Evolutionary conservation across 2,329 filamentous ascomycete species (phyloP).

Genomic region (Fusarium sp.): DNA sequence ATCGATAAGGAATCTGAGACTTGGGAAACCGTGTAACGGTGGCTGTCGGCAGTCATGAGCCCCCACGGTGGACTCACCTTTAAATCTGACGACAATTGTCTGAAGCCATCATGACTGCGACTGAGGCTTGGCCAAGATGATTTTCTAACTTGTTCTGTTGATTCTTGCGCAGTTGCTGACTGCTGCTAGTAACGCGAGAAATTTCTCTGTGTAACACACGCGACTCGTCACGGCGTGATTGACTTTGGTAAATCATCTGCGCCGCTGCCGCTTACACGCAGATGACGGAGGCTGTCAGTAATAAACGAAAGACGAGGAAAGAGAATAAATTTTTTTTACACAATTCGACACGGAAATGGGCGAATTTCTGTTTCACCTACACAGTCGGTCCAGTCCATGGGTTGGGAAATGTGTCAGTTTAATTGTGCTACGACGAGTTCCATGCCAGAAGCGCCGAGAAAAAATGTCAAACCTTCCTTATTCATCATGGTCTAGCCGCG

Average conservation of each 20-base stretch:
- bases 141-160: background rate
- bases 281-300: slow-evolving; percentile 1
- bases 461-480: slow-evolving; percentile 19
- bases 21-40: slow-evolving; percentile 9
- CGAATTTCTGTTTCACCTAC: slow-evolving; percentile 5
- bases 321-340: background rate
- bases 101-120: slow-evolving; percentile 17
- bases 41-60: slow-evolving; percentile 22
- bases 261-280: slow-evolving; percentile 7
- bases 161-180: slow-evolving; percentile 4
- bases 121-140: background rate
- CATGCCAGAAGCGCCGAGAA: slow-evolving; percentile 9
- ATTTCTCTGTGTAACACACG: too few species aligned
- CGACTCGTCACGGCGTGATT: too few species aligned
- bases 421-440: slow-evolving; percentile 7
- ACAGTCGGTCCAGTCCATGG: background rate
- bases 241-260: background rate
- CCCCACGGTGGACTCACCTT: slow-evolving; percentile 11
- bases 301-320: background rate
- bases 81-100: slow-evolving; percentile 9
- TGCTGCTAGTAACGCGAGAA: background rate
- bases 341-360: background rate
- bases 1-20: slow-evolving; percentile 42
- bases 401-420: slow-evolving; percentile 4
- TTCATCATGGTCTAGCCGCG: slow-evolving; percentile 27